These are phyloP conservation scores for Biancaea sappan DNA, from an alignment of 306 rosid species.

Conservation along the genomic window DNA sequence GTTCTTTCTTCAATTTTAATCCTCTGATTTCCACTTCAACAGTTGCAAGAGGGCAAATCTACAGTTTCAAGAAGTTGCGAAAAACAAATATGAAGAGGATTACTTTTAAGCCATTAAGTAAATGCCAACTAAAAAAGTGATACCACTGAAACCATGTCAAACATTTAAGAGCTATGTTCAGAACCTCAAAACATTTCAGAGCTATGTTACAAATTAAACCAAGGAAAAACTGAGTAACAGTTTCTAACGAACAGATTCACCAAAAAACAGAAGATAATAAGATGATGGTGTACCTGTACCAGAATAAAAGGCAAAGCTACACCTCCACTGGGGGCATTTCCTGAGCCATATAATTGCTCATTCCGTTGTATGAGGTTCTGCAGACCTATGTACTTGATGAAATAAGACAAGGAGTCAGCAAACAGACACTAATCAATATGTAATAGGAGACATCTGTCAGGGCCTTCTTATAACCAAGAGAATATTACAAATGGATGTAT, in stretches of 20 bases:
- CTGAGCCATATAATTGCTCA: slow-evolving; percentile 81
- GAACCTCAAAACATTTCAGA: too few species aligned
- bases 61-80: too few species aligned
- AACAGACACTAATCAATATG: slow-evolving; percentile 16
- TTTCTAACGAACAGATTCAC: slow-evolving; percentile 13
- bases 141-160: slow-evolving; percentile 2
- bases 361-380: slow-evolving; percentile 89
- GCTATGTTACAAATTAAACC: not conserved
- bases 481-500: slow-evolving; percentile 20
- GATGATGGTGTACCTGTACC: slow-evolving; percentile 73
- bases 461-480: slow-evolving; percentile 10
- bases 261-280: slow-evolving; percentile 26
- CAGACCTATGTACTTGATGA: slow-evolving; percentile 77
- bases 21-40: too few species aligned
- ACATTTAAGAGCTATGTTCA: not conserved
- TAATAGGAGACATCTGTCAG: not conserved
- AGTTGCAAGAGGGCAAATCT: too few species aligned
- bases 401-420: slow-evolving; percentile 45
- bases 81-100: too few species aligned
- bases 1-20: slow-evolving; percentile 14
- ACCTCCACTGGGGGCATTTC: slow-evolving; percentile 88
- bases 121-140: not conserved
- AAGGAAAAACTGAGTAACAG: slow-evolving; percentile 13
- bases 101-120: slow-evolving; percentile 16
- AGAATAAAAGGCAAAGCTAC: slow-evolving; percentile 95